Conservation (phyloP, 768 basidiomycete species). For the Pilatotrama ljubarskyi region DNA sequence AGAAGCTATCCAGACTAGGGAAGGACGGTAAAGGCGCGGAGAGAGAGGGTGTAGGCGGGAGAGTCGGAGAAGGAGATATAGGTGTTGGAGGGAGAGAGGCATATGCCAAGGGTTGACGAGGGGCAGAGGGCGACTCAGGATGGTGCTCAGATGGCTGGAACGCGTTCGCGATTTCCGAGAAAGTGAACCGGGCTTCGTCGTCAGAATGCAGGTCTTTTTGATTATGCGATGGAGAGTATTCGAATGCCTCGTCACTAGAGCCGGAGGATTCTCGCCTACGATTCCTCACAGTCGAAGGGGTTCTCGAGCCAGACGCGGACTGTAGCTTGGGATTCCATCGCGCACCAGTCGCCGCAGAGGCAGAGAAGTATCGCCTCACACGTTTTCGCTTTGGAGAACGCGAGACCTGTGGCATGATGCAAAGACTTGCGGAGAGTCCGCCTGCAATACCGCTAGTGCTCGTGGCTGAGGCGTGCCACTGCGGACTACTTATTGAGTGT, state of each 20-base stretch:
- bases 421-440: background rate
- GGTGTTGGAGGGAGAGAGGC: conserved; percentile 77
- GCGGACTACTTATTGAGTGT: background rate
- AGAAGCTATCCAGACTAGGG: conserved; percentile 20
- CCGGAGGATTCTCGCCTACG: conserved; percentile 22
- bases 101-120: conserved; percentile 51
- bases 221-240: conserved; percentile 18
- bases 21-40: conserved; percentile 24
- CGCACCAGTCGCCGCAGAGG: conserved; percentile 26
- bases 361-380: conserved; percentile 28
- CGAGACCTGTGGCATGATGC: conserved; percentile 25
- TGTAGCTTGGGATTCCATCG: conserved; percentile 20
- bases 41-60: conserved; percentile 17
- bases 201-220: conserved; percentile 20
- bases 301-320: background rate
- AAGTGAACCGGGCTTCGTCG: conserved; percentile 11
- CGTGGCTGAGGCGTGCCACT: conserved; percentile 3
- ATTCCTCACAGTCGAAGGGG: conserved; percentile 8
- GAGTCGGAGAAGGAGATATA: conserved; percentile 48
- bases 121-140: background rate
- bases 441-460: background rate
- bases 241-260: conserved; percentile 20
- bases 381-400: conserved; percentile 30
- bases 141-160: conserved; percentile 16
- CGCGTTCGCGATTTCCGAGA: conserved; percentile 16